Evolutionary conservation across 2,329 filamentous ascomycete species (phyloP).

Genomic region (Rutstroemia sp.): DNA sequence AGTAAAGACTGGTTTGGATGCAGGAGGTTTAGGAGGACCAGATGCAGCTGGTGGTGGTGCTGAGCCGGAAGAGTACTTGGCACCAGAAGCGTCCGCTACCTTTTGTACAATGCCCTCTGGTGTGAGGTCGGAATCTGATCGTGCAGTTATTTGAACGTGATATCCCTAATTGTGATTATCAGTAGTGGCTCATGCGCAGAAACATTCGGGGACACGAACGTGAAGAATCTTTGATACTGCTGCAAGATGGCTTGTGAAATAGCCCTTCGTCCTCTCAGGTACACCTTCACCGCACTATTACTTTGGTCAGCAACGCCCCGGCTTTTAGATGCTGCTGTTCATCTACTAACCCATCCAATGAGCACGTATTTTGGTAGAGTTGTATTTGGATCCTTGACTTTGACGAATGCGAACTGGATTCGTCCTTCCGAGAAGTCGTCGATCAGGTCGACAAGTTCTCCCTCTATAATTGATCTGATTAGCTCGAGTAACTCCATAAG

Average conservation of each 20-base stretch:
- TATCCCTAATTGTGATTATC: constrained; percentile 54
- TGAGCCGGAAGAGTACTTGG: constrained; percentile 77
- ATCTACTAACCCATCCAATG: constrained; percentile 66
- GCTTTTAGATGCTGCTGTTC: not conserved
- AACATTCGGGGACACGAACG: constrained; percentile 35
- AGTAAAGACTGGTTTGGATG: constrained; percentile 88
- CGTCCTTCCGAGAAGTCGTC: constrained; percentile 96
- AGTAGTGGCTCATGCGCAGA: constrained; percentile 1
- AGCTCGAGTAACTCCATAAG: not conserved
- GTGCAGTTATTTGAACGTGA: constrained; percentile 94
- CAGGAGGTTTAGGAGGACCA: constrained; percentile 51
- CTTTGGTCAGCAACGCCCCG: constrained; percentile 18
- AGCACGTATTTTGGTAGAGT: constrained; percentile 84
- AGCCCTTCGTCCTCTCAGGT: constrained; percentile 96
- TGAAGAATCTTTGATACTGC: constrained; percentile 88
- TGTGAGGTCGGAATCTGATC: constrained; percentile 81
- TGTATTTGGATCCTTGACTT: constrained; percentile 92
- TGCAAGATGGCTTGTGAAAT: constrained; percentile 90
- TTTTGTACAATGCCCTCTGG: constrained; percentile 87
- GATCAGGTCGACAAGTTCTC: constrained; percentile 80
- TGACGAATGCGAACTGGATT: constrained; percentile 94
- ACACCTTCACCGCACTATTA: constrained; percentile 84
- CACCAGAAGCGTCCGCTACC: constrained; percentile 86
- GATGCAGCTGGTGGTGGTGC: constrained; percentile 41
- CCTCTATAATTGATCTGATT: constrained; percentile 49